A percentile compares a stretch with the other conserved stretches of the same genome.
These are phyloP conservation scores for Penicillium cosmopolitanum DNA, from an alignment of 495 filamentous ascomycete species.

Conservation along the genomic window DNA sequence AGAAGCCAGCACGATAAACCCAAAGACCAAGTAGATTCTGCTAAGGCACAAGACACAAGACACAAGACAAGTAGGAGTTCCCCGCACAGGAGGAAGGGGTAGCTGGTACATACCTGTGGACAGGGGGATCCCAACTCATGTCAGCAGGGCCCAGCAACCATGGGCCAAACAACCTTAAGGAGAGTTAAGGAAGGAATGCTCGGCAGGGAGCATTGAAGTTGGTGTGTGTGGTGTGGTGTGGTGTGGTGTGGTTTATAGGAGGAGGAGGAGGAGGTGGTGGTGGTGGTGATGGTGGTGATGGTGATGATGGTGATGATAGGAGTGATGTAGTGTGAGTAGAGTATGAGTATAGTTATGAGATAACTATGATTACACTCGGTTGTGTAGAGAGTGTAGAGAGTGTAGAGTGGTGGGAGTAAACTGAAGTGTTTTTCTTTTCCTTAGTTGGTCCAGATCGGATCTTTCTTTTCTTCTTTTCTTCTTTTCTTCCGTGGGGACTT, in stretches of 20 bases:
- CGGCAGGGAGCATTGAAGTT: slow-evolving; percentile 17
- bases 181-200: slow-evolving; percentile 35
- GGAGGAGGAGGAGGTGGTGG: neutral
- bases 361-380: too few relatives aligned
- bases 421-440: slow-evolving; percentile 46
- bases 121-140: slow-evolving; percentile 78
- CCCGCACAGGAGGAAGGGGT: slow-evolving; percentile 31
- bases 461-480: slow-evolving; percentile 20
- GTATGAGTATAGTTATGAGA: too few relatives aligned
- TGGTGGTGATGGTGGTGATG: neutral
- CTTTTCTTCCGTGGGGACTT: slow-evolving; percentile 26
- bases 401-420: too few relatives aligned
- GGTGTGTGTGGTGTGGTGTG: slow-evolving; percentile 27
- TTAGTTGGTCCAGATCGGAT: slow-evolving; percentile 44
- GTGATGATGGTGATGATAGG: neutral
- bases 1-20: too few relatives aligned
- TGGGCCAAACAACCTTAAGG: slow-evolving; percentile 44
- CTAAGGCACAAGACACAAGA: neutral
- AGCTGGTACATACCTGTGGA: slow-evolving; percentile 64
- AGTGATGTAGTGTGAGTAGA: neutral
- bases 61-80: slow-evolving; percentile 14
- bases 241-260: slow-evolving; percentile 20
- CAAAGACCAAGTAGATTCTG: neutral
- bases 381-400: too few relatives aligned
- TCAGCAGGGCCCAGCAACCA: slow-evolving; percentile 51